Evolutionary conservation across 2,329 filamentous ascomycete genomes (phyloP).

Genomic region (Hypoxylon sp.): DNA sequence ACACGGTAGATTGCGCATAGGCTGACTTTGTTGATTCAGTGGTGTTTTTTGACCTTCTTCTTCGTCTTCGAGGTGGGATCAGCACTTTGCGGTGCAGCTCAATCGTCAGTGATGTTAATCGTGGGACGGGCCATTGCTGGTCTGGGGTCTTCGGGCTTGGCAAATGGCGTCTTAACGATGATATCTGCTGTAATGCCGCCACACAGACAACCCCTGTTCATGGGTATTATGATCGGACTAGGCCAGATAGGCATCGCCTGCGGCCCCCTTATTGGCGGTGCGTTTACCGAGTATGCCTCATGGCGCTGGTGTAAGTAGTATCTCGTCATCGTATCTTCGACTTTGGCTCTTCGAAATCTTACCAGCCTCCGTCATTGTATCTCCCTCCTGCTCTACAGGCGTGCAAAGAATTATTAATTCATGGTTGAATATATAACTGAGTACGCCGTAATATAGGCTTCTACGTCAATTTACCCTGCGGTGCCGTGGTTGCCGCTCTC

Average conservation of each 20-base stretch:
- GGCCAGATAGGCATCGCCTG: conserved; percentile 7
- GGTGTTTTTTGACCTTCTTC: conserved; percentile 53
- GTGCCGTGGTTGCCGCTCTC: conserved; percentile 51
- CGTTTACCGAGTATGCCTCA: conserved; percentile 56
- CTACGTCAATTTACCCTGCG: conserved; percentile 61
- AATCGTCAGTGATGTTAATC: conserved; percentile 64
- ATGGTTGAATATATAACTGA: neutral
- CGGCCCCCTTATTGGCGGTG: conserved; percentile 60
- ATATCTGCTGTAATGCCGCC: conserved; percentile 17
- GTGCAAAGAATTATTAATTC: neutral
- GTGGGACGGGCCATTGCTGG: conserved; percentile 66
- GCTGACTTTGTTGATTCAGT: conserved; percentile 2
- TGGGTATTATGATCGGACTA: neutral
- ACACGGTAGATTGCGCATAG: no score
- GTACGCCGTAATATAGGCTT: conserved; percentile 52
- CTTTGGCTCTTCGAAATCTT: no score
- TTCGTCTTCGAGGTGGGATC: conserved; percentile 67
- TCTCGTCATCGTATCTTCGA: neutral
- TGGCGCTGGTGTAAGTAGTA: conserved; percentile 61
- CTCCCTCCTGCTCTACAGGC: neutral
- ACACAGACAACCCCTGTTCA: conserved; percentile 3
- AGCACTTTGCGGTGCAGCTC: conserved; percentile 63
- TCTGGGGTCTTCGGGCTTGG: conserved; percentile 62
- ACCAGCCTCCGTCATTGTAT: neutral
- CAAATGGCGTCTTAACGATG: conserved; percentile 55